Percentiles rank a stretch among this genome's conserved stretches.
Evolutionary conservation across 495 filamentous ascomycete species (phyloP).

Genomic region (Xylaria acuta): DNA sequence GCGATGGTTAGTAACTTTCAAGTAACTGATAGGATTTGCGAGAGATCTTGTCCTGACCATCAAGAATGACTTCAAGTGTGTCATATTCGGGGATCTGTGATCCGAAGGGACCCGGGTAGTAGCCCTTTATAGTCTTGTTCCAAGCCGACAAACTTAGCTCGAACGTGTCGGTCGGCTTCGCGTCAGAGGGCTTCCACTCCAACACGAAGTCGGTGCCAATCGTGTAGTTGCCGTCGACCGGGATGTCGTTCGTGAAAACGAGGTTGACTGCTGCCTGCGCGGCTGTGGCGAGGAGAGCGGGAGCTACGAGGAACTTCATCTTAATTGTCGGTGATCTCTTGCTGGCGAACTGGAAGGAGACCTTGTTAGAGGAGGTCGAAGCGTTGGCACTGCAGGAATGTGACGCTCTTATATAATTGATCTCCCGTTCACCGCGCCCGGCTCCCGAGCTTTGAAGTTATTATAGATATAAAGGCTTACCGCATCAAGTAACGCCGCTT

Average conservation of each 20-base stretch:
- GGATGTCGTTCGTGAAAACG: neutral
- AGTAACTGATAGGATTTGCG: too few species aligned
- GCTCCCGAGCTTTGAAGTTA: too few species aligned
- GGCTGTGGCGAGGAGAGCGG: neutral
- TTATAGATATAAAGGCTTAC: too few species aligned
- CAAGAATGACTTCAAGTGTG: neutral
- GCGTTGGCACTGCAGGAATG: neutral
- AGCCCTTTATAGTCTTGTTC: neutral
- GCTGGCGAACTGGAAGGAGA: neutral
- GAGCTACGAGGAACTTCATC: neutral
- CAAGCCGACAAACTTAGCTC: neutral
- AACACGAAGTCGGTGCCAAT: neutral
- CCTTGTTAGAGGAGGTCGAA: neutral
- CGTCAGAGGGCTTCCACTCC: neutral
- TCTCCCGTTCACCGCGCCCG: too few species aligned
- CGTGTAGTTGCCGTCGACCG: conserved; percentile 1
- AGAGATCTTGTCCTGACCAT: neutral
- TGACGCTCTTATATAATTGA: neutral
- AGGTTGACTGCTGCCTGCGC: neutral
- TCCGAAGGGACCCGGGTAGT: neutral
- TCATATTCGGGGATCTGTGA: neutral
- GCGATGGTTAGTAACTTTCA: neutral
- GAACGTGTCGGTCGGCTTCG: neutral
- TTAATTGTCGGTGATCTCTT: neutral
- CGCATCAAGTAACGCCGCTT: neutral